Percentiles rank a stretch among this genome's conserved stretches.
These are phyloP conservation scores for Rhododendron ovatum DNA, from an alignment of 148 eudicot species.

Conservation along the genomic window DNA sequence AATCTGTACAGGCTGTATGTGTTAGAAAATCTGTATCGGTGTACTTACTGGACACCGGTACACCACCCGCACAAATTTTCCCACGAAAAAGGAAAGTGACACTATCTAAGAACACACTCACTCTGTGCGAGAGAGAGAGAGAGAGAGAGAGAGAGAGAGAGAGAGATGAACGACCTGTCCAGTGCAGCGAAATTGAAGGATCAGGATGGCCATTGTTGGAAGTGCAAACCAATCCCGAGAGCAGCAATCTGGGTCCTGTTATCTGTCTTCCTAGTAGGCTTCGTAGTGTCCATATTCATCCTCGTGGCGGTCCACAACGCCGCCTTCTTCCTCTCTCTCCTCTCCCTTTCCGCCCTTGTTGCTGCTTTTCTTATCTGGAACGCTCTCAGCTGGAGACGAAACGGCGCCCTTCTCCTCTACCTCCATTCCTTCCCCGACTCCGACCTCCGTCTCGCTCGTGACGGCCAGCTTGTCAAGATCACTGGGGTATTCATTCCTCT, in stretches of 20 bases:
- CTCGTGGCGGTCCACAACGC: slow-evolving; percentile 40
- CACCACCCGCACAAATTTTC: too few relatives aligned
- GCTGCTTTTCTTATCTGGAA: slow-evolving; percentile 36
- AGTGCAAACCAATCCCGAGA: slow-evolving; percentile 27
- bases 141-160: background rate
- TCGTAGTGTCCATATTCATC: slow-evolving; percentile 37
- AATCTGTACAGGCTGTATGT: too few relatives aligned
- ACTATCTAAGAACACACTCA: too few relatives aligned
- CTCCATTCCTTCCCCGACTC: slow-evolving; percentile 38
- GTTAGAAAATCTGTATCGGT: too few relatives aligned
- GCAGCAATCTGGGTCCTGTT: slow-evolving; percentile 23
- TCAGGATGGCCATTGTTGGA: slow-evolving; percentile 9
- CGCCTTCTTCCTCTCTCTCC: slow-evolving; percentile 26
- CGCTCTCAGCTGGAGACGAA: slow-evolving; percentile 19
- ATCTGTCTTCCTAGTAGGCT: slow-evolving; percentile 29
- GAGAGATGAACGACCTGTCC: slow-evolving; percentile 36
- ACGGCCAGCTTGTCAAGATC: slow-evolving; percentile 55
- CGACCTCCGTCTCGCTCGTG: slow-evolving; percentile 37
- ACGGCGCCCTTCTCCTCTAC: slow-evolving; percentile 23
- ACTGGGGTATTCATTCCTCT: slow-evolving; percentile 33
- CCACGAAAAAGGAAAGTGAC: too few relatives aligned
- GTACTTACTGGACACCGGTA: too few relatives aligned
- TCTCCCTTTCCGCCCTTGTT: slow-evolving; percentile 27
- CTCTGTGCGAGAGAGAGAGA: background rate
- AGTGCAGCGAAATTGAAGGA: slow-evolving; percentile 14